A percentile compares a stretch with the other conserved stretches of the same genome.
phyloP scores from a whole-genome alignment of 169 alveolate species.

The Eimeria zaria region DNA sequence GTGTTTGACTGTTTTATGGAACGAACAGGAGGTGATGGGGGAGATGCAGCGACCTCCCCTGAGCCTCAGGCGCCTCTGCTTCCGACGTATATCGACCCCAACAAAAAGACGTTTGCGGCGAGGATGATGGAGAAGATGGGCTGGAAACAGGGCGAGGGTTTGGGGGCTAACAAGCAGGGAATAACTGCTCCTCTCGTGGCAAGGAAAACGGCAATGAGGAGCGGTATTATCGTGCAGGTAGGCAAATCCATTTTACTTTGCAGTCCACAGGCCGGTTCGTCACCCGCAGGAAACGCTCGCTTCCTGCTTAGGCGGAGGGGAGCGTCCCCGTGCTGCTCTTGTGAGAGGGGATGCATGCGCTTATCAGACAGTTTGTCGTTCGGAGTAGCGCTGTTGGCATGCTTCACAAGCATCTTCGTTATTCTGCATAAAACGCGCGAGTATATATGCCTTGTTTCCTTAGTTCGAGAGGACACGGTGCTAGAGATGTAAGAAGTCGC shows the following conservation, averaged over 20 bases:
- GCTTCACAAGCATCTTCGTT: neutral
- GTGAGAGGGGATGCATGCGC: neutral
- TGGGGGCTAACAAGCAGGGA: constrained; percentile 94
- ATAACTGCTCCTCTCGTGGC: constrained; percentile 93
- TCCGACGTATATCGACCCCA: constrained; percentile 83
- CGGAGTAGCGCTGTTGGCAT: neutral
- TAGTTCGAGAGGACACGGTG: neutral
- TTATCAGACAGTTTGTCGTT: neutral
- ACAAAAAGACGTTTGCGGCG: constrained; percentile 91
- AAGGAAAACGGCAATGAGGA: constrained; percentile 90
- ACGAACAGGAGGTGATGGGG: constrained; percentile 59
- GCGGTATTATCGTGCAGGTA: constrained; percentile 93
- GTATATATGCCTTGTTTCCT: neutral
- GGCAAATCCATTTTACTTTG: neutral
- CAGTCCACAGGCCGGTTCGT: too few species aligned
- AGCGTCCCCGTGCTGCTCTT: too few species aligned
- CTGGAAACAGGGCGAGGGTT: constrained; percentile 95
- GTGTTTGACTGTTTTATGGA: neutral
- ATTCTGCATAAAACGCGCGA: neutral
- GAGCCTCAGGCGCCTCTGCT: constrained; percentile 83
- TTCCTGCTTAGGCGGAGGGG: too few species aligned
- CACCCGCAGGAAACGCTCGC: too few species aligned
- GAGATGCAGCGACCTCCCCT: constrained; percentile 68
- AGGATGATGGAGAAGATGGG: constrained; percentile 95
- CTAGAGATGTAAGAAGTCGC: too few species aligned